These are phyloP conservation scores for Prunus persica DNA, from an alignment of 306 rosid species.

Conservation along the genomic window Prunus_persica_NCBIv2 NC_034012.1:8374001-8374500, in stretches of 20 bases:
- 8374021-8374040: constrained; percentile 50
- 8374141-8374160: constrained; percentile 54
- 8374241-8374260: constrained; percentile 28
- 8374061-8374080: constrained; percentile 45
- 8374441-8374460: neutral
- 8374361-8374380: neutral
- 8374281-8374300: constrained; percentile 17
- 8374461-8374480: neutral
- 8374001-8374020: constrained; percentile 57
- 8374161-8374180: constrained; percentile 43
- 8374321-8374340: constrained; percentile 16
- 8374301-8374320: constrained; percentile 28
- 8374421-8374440: neutral
- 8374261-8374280: constrained; percentile 26
- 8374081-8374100: constrained; percentile 56
- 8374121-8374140: constrained; percentile 65
- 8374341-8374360: neutral
- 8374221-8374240: constrained; percentile 34
- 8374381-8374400: neutral
- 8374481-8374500: neutral
- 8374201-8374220: constrained; percentile 54
- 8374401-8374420: neutral
- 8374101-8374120: constrained; percentile 58
- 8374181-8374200: constrained; percentile 48
- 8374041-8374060: constrained; percentile 57